Percentiles rank a stretch among this genome's conserved stretches.
Conservation (phyloP, 176 grass and related monocot species). For the Carex kokanica region DNA sequence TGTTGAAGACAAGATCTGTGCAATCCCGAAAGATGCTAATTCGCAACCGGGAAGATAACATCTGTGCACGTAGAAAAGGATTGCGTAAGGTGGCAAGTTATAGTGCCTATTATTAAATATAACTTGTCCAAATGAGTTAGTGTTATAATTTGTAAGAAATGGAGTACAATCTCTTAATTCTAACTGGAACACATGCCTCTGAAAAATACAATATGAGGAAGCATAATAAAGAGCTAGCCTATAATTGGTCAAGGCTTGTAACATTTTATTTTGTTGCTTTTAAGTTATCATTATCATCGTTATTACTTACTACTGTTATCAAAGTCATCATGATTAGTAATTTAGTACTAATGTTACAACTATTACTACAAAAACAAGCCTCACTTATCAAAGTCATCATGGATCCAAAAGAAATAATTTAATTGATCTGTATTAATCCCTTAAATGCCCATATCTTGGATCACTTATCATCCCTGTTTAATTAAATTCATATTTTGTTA, state of each 20-base stretch:
- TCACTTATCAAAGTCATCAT: too few relatives aligned
- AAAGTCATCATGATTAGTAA: background rate
- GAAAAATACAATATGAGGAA: constrained; percentile 21
- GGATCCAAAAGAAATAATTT: constrained; percentile 76
- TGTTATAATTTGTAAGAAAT: constrained; percentile 90
- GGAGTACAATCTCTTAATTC: constrained; percentile 63
- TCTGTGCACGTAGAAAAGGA: constrained; percentile 88
- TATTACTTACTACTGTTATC: background rate
- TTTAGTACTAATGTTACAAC: background rate
- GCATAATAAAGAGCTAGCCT: background rate
- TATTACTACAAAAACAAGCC: constrained; percentile 26
- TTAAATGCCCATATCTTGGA: constrained; percentile 86
- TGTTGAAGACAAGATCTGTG: constrained; percentile 38
- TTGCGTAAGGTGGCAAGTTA: constrained; percentile 94
- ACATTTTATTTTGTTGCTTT: background rate
- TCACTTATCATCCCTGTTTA: constrained; percentile 65
- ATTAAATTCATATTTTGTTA: constrained; percentile 17
- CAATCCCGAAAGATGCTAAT: too few relatives aligned
- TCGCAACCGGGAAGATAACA: constrained; percentile 40
- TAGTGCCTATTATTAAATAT: constrained; percentile 79
- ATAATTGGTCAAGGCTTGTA: background rate
- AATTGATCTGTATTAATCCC: constrained; percentile 69
- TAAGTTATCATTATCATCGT: background rate
- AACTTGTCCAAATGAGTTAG: constrained; percentile 63
- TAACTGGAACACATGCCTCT: constrained; percentile 72